Conservation (phyloP, 2,329 filamentous ascomycete species). For the Apiospora arundinis region DNA sequence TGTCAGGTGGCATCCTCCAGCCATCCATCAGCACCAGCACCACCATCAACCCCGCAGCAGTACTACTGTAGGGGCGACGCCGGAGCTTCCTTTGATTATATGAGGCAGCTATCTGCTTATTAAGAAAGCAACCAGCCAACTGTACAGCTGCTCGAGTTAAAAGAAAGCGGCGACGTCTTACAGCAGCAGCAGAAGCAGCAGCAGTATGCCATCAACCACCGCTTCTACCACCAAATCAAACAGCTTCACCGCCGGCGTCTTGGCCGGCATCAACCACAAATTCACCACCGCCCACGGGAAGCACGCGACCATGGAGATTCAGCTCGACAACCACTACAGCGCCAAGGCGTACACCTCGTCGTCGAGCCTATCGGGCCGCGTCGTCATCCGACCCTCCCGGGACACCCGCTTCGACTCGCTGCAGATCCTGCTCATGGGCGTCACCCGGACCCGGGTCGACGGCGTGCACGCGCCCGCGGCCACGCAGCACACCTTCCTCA, state of each 20-base stretch:
- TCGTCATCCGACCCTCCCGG: slow-evolving; percentile 49
- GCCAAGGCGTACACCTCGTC: slow-evolving; percentile 63
- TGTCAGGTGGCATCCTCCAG: slow-evolving; percentile 3
- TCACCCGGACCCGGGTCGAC: slow-evolving; percentile 57
- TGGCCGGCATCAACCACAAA: slow-evolving; percentile 30
- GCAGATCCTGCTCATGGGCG: slow-evolving; percentile 60
- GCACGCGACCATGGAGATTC: slow-evolving; percentile 52
- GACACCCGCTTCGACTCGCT: slow-evolving; percentile 58
- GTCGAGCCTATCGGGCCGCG: slow-evolving; percentile 57
- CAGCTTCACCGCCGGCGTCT: slow-evolving; percentile 25
- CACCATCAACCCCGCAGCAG: slow-evolving; percentile 6
- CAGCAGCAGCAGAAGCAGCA: too few species aligned
- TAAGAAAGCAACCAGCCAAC: neutral
- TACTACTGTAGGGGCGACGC: neutral
- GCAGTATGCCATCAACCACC: neutral
- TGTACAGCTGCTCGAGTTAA: neutral
- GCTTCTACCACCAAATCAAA: slow-evolving; percentile 23
- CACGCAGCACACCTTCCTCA: slow-evolving; percentile 56
- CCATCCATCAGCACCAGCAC: neutral
- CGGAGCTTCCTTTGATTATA: neutral
- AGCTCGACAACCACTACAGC: slow-evolving; percentile 59
- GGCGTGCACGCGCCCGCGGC: slow-evolving; percentile 55
- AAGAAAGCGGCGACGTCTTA: too few species aligned
- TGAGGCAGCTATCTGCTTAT: neutral
- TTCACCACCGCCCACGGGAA: slow-evolving; percentile 25